A percentile compares a stretch with the other conserved stretches of the same genome.
Conservation (phyloP, 345 rosid species). For the Viola odorata region DNA sequence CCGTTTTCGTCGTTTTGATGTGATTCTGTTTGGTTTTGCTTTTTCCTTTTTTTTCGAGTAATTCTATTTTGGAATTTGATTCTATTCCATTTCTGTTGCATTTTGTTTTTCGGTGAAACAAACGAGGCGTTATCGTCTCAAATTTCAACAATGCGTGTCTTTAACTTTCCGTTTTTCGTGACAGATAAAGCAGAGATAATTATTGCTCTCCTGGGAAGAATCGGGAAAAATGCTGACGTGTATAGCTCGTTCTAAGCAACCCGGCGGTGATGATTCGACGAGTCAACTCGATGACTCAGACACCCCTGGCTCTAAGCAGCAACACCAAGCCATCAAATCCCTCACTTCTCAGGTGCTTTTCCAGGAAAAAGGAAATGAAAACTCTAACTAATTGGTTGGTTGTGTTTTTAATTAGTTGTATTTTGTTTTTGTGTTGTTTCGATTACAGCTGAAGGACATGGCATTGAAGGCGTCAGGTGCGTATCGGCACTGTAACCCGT, state of each 20-base stretch:
- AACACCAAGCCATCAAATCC: constrained; percentile 51
- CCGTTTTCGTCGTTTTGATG: neutral
- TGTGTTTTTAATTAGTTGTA: neutral
- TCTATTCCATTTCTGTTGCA: too few species aligned
- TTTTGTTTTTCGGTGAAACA: neutral
- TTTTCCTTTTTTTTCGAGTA: neutral
- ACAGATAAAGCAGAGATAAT: too few species aligned
- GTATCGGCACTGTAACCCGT: constrained; percentile 27
- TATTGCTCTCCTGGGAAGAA: too few species aligned
- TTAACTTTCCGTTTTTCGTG: too few species aligned
- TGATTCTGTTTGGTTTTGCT: neutral
- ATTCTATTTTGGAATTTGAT: neutral
- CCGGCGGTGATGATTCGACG: constrained; percentile 59
- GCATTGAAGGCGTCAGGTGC: constrained; percentile 33
- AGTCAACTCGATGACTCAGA: constrained; percentile 44
- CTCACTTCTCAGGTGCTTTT: constrained; percentile 75
- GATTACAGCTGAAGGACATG: constrained; percentile 25
- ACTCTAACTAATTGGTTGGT: neutral
- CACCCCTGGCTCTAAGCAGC: constrained; percentile 18
- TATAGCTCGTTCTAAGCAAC: constrained; percentile 81
- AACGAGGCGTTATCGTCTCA: neutral
- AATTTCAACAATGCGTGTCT: neutral
- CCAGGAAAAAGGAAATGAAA: neutral
- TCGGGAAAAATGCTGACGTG: constrained; percentile 70
- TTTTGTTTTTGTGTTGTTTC: constrained; percentile 1